Evolutionary conservation across 163 green algal genomes (phyloP), one percentile per base, ranked within the genome.

Genomic region (Chloromonas sp.): DNA sequence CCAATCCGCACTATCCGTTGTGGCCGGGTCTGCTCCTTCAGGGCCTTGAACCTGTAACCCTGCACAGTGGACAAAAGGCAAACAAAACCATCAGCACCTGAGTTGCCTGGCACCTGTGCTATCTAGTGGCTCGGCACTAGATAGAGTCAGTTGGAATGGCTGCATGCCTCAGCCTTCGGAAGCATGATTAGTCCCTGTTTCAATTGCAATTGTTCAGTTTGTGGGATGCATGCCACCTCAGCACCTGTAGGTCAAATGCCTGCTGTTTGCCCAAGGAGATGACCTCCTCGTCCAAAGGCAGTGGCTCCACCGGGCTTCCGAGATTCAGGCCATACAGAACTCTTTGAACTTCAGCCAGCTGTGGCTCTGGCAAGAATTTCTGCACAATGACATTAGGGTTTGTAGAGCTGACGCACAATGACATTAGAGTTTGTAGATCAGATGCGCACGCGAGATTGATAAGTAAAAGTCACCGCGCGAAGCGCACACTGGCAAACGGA

Each of bases 251-350:
- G 85, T 96, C 92, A 88, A 94, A 95, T 77, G 86, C 85, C 8
- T 14, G 2, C 58, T 81, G 70, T 57, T 36, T 1, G 13, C 77
- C 83, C 57, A n/a, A 70, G 74, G 61, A 2, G 0, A 5, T 8
- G 3, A 74, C 57, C 0, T 70, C 62, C 3, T 60, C 59, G 11
- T 83, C 58, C 15, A 88, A 57, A 14, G 82, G 8, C 74, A 90
- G 62, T 59, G 87, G 8, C 5, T 70, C 83, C 1, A 97, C 93
- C 3, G 88, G 90, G 36, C 84, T 74, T 1, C 95, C 95, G 13
- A 87, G 71, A 84, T 98, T 98, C 58, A 84, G 70, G 36, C 96
- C 96, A 71, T 96, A 93, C 70, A 98, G 85, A 15, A 98, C 92
- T 3, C 93, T 89, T 82, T 89, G 87, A 0, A 94, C 95, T 3